Percentiles rank a stretch among this genome's conserved stretches.
Evolutionary conservation across 2,329 filamentous ascomycete species (phyloP).

Genomic region (Diaporthe sp.): DNA sequence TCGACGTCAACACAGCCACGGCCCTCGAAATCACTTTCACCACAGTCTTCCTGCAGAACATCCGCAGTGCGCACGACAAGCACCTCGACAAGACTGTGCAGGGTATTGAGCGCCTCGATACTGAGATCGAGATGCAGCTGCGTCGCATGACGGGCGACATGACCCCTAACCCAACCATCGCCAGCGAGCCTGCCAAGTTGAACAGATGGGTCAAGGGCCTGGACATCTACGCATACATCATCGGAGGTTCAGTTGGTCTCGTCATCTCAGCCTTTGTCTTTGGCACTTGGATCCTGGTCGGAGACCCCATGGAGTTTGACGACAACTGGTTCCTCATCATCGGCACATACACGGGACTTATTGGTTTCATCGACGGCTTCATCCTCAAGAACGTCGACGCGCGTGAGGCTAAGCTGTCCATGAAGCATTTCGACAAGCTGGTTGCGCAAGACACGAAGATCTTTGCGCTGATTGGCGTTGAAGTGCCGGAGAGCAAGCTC

Average conservation of each 20-base stretch:
- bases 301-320: constrained; percentile 55
- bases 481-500: constrained; percentile 36
- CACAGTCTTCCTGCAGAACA: constrained; percentile 55
- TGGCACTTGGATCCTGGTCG: constrained; percentile 55
- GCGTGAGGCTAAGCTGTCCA: constrained; percentile 44
- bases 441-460: constrained; percentile 42
- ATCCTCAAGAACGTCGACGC: constrained; percentile 60
- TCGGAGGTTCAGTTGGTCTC: constrained; percentile 58
- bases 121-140: constrained; percentile 51
- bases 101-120: constrained; percentile 53
- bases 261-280: constrained; percentile 54
- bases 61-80: constrained; percentile 54
- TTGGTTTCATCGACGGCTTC: constrained; percentile 61
- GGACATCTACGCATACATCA: constrained; percentile 58
- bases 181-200: constrained; percentile 51
- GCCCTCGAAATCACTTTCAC: constrained; percentile 59
- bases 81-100: constrained; percentile 51
- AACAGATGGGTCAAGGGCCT: constrained; percentile 54
- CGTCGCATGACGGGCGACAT: constrained; percentile 52
- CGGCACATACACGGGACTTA: constrained; percentile 61
- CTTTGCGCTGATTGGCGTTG: constrained; percentile 44
- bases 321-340: constrained; percentile 63
- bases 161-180: constrained; percentile 51
- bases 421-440: constrained; percentile 47
- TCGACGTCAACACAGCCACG: constrained; percentile 60